These are phyloP conservation scores for Triticum turgidum DNA, from an alignment of 176 grass and related monocot species.

Conservation along the genomic window DNA sequence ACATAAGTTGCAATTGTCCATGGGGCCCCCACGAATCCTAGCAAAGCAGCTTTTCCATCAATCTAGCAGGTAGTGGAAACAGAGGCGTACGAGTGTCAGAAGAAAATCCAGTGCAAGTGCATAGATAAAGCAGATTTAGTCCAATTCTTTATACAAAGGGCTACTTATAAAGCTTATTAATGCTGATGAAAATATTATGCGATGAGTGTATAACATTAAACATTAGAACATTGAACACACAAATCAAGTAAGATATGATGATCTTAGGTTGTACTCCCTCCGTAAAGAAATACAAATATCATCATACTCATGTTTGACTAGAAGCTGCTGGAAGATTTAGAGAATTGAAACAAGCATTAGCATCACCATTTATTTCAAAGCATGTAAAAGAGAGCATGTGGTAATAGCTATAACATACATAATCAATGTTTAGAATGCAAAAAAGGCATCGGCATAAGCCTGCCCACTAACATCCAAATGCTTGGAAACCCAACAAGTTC, in stretches of 20 bases:
- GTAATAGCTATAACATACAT: background rate
- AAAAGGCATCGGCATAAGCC: background rate
- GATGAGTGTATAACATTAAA: background rate
- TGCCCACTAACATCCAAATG: background rate
- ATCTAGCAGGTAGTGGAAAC: slow-evolving; percentile 57
- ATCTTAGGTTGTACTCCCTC: background rate
- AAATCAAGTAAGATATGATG: background rate
- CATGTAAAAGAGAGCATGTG: background rate
- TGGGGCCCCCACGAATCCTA: slow-evolving; percentile 97
- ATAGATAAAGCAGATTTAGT: slow-evolving; percentile 8
- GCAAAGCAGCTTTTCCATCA: slow-evolving; percentile 72
- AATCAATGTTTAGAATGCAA: background rate
- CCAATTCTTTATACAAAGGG: background rate
- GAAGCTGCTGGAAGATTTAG: slow-evolving; percentile 1
- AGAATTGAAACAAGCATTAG: background rate
- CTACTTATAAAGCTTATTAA: slow-evolving; percentile 21
- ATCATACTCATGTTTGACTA: slow-evolving; percentile 14
- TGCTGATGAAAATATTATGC: slow-evolving; percentile 4
- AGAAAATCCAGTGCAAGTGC: background rate
- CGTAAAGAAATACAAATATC: background rate
- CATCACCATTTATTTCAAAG: slow-evolving; percentile 13
- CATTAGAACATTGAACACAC: background rate
- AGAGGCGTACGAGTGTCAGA: slow-evolving; percentile 24
- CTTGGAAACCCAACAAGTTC: background rate
- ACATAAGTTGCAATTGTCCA: slow-evolving; percentile 99